Evolutionary conservation across 495 filamentous ascomycete genomes (phyloP).

Genomic region (Evernia prunastri): DNA sequence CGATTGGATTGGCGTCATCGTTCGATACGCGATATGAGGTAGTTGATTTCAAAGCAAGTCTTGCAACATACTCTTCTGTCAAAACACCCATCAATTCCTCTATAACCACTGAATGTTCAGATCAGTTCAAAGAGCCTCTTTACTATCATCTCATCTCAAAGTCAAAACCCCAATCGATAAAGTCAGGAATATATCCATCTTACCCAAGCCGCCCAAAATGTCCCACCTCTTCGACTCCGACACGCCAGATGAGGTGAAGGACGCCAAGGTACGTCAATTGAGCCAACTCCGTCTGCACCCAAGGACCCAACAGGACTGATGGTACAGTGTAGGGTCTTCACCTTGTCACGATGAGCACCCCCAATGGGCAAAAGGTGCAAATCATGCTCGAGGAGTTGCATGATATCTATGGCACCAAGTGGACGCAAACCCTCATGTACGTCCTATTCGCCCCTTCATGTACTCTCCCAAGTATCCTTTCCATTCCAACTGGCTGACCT

Average conservation of each 20-base stretch:
- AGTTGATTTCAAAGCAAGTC: conserved; percentile 6
- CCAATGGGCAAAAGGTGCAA: conserved; percentile 32
- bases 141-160: conserved; percentile 13
- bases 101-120: conserved; percentile 18
- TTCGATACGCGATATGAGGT: too few relatives aligned
- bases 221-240: conserved; percentile 27
- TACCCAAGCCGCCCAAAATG: conserved; percentile 20
- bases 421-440: conserved; percentile 45
- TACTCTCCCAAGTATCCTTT: too few relatives aligned
- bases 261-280: conserved; percentile 26
- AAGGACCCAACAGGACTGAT: neutral
- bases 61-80: too few relatives aligned
- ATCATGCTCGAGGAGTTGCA: conserved; percentile 33
- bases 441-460: neutral
- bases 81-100: neutral
- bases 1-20: too few relatives aligned
- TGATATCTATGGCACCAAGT: conserved; percentile 46
- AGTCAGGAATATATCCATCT: conserved; percentile 1
- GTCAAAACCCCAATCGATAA: conserved; percentile 15
- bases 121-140: conserved; percentile 17
- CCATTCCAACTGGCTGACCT: neutral
- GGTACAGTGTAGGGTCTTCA: conserved; percentile 26
- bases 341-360: conserved; percentile 28
- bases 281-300: too few relatives aligned
- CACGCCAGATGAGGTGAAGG: conserved; percentile 29